Percentiles rank a stretch among this genome's conserved stretches.
Evolutionary conservation across 495 filamentous ascomycete species (phyloP).

Genomic region (Tuber magnatum): DNA sequence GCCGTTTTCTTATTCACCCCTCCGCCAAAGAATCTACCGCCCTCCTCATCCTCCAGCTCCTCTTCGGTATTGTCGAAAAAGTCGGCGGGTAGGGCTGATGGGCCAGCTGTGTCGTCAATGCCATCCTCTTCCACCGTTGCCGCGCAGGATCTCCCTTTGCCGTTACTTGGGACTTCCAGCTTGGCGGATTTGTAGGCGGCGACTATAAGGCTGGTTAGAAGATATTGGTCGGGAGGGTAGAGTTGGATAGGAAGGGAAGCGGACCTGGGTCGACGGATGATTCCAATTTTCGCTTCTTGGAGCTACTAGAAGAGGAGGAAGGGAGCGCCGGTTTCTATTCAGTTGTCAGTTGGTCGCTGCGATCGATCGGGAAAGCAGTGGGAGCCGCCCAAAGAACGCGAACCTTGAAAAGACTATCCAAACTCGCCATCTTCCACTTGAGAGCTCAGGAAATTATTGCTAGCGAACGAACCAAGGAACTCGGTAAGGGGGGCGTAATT

Average conservation of each 20-base stretch:
- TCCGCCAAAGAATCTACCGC: slow-evolving; percentile 90
- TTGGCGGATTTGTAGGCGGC: slow-evolving; percentile 67
- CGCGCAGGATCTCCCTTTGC: slow-evolving; percentile 54
- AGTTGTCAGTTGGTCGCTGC: slow-evolving; percentile 31
- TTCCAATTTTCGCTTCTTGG: slow-evolving; percentile 71
- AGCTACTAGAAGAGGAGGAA: slow-evolving; percentile 23
- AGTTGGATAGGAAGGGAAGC: slow-evolving; percentile 33
- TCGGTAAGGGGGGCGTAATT: background rate
- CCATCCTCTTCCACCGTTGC: slow-evolving; percentile 56
- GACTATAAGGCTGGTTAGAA: slow-evolving; percentile 46
- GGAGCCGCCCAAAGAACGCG: slow-evolving; percentile 10
- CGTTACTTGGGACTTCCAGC: slow-evolving; percentile 51
- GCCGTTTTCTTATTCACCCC: slow-evolving; percentile 74
- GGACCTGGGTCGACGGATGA: slow-evolving; percentile 62
- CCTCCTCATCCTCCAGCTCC: slow-evolving; percentile 68
- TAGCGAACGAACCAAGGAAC: background rate
- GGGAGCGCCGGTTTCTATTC: slow-evolving; percentile 50
- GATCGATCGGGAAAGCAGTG: slow-evolving; percentile 9
- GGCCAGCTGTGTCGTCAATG: slow-evolving; percentile 59
- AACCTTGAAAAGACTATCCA: slow-evolving; percentile 84
- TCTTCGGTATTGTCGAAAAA: slow-evolving; percentile 53
- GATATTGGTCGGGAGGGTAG: slow-evolving; percentile 1
- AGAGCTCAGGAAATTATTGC: background rate
- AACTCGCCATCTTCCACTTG: slow-evolving; percentile 58
- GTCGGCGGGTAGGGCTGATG: slow-evolving; percentile 56